Percentiles rank a stretch among this genome's conserved stretches.
Evolutionary conservation across 306 rosid species (phyloP).

Genomic region (Aeschynomene evenia): DNA sequence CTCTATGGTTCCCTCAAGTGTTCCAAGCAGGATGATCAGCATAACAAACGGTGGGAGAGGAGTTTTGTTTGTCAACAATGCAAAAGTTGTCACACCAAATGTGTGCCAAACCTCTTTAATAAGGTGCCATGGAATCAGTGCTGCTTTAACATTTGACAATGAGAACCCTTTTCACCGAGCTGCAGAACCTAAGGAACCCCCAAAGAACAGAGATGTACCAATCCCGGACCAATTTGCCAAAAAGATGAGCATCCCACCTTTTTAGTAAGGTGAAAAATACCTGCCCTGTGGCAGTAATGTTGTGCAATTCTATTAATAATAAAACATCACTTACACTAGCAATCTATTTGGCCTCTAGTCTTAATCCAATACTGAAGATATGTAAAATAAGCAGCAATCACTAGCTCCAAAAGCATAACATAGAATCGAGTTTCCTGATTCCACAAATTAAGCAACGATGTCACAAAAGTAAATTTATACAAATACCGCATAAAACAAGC

Average conservation of each 20-base stretch:
- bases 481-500: slow-evolving; percentile 25
- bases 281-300: background rate
- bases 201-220: slow-evolving; percentile 21
- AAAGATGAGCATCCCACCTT: slow-evolving; percentile 24
- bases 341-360: background rate
- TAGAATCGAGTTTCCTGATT: background rate
- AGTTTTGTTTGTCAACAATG: slow-evolving; percentile 52
- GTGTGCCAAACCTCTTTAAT: slow-evolving; percentile 45
- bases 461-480: slow-evolving; percentile 8
- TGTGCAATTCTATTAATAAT: slow-evolving; percentile 23
- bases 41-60: slow-evolving; percentile 42
- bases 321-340: slow-evolving; percentile 12
- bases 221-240: slow-evolving; percentile 15
- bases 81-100: slow-evolving; percentile 48
- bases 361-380: background rate
- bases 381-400: background rate
- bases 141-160: slow-evolving; percentile 37
- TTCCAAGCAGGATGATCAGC: slow-evolving; percentile 48
- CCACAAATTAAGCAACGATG: slow-evolving; percentile 24
- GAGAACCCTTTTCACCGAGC: slow-evolving; percentile 2
- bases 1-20: slow-evolving; percentile 51
- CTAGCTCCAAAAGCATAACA: background rate
- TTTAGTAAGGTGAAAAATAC: background rate
- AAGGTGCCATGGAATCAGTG: slow-evolving; percentile 55
- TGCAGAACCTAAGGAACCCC: slow-evolving; percentile 13